Base-by-base conservation (phyloP, 208 protist genomes). In the Wallacemonas sp. region DNA sequence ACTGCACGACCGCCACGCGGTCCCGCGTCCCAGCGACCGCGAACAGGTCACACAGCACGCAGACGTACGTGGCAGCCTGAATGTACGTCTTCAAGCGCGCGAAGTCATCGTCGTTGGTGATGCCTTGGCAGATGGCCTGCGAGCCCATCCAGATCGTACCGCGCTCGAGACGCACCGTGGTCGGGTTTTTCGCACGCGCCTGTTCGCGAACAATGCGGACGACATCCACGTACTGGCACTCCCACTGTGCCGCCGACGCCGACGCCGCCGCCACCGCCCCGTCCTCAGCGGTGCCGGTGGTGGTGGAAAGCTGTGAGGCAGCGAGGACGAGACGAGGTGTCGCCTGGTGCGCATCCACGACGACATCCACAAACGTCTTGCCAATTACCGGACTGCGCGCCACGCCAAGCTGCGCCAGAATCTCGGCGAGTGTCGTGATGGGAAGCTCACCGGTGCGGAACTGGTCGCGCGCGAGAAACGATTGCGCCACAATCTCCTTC, bases 401-500 rank as follows among this genome's bases (percentile, higher is more conserved):
- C n/a, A 95, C 56, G 11, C 85, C 85, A 26, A 87, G 76, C 16
- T 68, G 61, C 0, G 55, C 70, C 30, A 95, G 65, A n/a, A 90
- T 23, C 16, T 74, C 69, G 3, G 71, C 66, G n/a, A 86, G 63
- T 2, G 77, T 43, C 2, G 44, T 29, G 17, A 95, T 43, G 12
- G 83, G 46, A 1, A 95, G 68, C 62, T 95, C 85, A 0, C 85
- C 88, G 29, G 74, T 81, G 58, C 70, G 69, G 63, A 78, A 83
- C 24, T 65, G 55, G 67, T 95, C 88, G 54, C 80, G 79, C 4
- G 70, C 68, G n/a, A 83, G 43, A 36, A 92, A 91, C 17, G 73
- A 68, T 24, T 84, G 70, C 26, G 66, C 80, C 17, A 89, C 65
- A 16, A 29, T 29, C 58, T 80, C 72, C 67, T 78, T 83, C 26